Evolutionary conservation across 345 rosid genomes (phyloP).

Genomic region (Gossypium ekmanianum): DNA sequence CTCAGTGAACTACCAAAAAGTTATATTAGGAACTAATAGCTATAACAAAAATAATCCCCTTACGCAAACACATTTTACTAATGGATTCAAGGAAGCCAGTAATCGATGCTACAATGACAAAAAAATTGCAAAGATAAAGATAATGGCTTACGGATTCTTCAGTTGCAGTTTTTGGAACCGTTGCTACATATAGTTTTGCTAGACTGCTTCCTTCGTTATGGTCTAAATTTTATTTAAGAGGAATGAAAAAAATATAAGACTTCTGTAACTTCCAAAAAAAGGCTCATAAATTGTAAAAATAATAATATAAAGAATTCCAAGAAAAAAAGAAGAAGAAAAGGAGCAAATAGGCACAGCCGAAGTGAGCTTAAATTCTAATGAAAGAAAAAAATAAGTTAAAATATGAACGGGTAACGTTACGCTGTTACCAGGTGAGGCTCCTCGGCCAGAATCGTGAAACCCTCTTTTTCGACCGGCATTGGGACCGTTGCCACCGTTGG

Average conservation of each 20-base stretch:
- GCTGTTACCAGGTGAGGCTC: slow-evolving; percentile 28
- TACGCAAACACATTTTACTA: neutral
- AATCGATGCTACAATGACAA: no score
- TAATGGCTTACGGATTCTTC: slow-evolving; percentile 52
- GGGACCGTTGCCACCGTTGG: slow-evolving; percentile 26
- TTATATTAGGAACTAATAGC: neutral
- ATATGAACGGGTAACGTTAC: neutral
- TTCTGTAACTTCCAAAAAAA: neutral
- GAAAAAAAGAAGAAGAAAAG: no score
- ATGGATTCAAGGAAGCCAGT: neutral
- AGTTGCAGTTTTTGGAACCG: slow-evolving; percentile 50
- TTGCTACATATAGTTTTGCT: slow-evolving; percentile 66
- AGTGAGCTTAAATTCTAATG: neutral
- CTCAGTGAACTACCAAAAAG: slow-evolving; percentile 1
- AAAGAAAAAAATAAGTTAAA: neutral
- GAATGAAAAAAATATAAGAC: slow-evolving; percentile 9
- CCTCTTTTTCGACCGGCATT: slow-evolving; percentile 48
- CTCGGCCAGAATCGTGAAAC: slow-evolving; percentile 27
- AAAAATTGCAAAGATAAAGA: neutral
- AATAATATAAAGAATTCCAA: neutral
- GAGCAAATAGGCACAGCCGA: neutral
- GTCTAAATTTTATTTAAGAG: slow-evolving; percentile 30
- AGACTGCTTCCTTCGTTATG: slow-evolving; percentile 36
- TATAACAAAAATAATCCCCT: slow-evolving; percentile 8
- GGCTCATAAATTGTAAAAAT: neutral